These are phyloP conservation scores for Candida chilensis DNA, from an alignment of 805 yeast genomes.

Conservation along the genomic window DNA sequence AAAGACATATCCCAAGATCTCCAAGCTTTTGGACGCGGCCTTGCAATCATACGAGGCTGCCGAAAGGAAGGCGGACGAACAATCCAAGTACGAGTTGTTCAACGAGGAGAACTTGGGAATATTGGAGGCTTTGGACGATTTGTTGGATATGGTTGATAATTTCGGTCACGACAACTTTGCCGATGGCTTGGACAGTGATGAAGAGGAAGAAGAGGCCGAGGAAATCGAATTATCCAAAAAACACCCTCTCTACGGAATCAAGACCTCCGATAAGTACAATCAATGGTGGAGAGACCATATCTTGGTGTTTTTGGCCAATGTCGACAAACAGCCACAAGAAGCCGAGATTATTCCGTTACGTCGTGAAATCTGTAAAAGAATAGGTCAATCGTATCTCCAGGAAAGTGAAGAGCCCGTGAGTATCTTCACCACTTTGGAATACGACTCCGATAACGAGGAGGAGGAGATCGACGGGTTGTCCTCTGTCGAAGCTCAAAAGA, in stretches of 20 bases:
- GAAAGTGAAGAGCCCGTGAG: constrained; percentile 56
- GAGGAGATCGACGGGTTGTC: constrained; percentile 25
- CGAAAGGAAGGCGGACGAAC: constrained; percentile 15
- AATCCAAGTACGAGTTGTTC: constrained; percentile 16
- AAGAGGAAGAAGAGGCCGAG: constrained; percentile 28
- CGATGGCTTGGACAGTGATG: constrained; percentile 54
- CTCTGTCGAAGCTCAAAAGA: constrained; percentile 29
- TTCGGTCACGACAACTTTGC: constrained; percentile 48
- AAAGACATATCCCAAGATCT: constrained; percentile 23
- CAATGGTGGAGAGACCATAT: constrained; percentile 48
- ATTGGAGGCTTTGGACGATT: constrained; percentile 54
- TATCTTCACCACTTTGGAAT: constrained; percentile 45
- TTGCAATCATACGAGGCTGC: constrained; percentile 36
- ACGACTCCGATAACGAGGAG: constrained; percentile 41
- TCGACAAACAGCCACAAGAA: constrained; percentile 12
- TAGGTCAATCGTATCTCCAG: constrained; percentile 57
- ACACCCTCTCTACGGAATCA: constrained; percentile 48
- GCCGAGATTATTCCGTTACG: constrained; percentile 13
- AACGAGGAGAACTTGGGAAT: constrained; percentile 37
- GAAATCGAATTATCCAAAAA: constrained; percentile 23
- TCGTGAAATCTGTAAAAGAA: constrained; percentile 31
- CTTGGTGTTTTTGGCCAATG: constrained; percentile 17
- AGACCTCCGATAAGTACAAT: constrained; percentile 32
- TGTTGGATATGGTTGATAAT: constrained; percentile 56
- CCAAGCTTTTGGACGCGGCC: constrained; percentile 33